Conservation (phyloP, 305 asterid genomes). For the Rubia peregrina region DNA sequence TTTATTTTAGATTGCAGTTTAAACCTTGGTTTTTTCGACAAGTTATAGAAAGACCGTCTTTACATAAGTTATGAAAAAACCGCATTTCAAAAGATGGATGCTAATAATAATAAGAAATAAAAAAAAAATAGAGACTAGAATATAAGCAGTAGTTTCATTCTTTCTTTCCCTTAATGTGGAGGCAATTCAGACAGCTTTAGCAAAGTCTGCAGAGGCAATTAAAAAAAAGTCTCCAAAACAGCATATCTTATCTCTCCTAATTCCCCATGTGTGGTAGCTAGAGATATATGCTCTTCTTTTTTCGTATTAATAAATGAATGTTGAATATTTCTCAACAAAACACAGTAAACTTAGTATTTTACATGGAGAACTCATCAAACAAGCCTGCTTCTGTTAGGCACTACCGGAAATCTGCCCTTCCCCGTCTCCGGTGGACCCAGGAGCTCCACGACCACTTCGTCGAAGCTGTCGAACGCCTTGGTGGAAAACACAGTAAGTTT, state of each 20-base stretch:
- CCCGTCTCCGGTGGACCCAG: conserved; percentile 63
- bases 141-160: neutral
- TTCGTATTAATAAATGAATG: conserved; percentile 2
- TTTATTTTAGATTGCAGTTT: too few relatives aligned
- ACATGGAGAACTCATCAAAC: conserved; percentile 21
- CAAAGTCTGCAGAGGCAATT: conserved; percentile 28
- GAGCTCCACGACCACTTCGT: conserved; percentile 50
- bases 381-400: conserved; percentile 29
- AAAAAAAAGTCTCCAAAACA: conserved; percentile 45
- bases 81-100: too few relatives aligned
- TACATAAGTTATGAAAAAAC: too few relatives aligned
- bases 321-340: conserved; percentile 11
- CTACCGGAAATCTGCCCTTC: conserved; percentile 42
- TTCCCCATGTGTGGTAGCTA: conserved; percentile 1
- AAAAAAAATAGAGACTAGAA: too few relatives aligned
- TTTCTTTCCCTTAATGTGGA: neutral
- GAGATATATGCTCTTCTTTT: neutral
- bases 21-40: too few relatives aligned
- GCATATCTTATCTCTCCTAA: conserved; percentile 14
- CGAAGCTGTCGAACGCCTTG: conserved; percentile 42
- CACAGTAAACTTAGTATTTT: neutral
- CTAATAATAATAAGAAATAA: too few relatives aligned
- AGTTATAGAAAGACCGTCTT: too few relatives aligned
- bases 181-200: conserved; percentile 8
- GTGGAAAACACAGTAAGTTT: conserved; percentile 54